Evolutionary conservation across 2,329 filamentous ascomycete genomes (phyloP).

Genomic region (Aureobasidium leucospermi): DNA sequence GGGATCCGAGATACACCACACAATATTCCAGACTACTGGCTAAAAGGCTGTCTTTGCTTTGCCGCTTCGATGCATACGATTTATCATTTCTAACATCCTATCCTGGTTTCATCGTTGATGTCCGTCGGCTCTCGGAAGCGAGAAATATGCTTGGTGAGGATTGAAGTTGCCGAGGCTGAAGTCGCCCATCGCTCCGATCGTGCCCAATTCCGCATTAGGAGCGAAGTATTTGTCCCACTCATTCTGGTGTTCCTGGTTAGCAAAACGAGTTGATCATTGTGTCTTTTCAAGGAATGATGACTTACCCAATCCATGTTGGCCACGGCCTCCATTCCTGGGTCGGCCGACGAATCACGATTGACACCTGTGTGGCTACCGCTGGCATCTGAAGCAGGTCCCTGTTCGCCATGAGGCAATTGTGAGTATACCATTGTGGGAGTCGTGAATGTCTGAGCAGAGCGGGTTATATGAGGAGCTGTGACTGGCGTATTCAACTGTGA

Average conservation of each 20-base stretch:
- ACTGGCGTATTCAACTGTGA: background rate
- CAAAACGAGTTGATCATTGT: background rate
- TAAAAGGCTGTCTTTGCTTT: background rate
- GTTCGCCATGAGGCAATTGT: background rate
- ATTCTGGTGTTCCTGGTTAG: constrained; percentile 26
- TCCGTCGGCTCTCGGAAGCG: background rate
- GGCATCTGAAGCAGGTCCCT: constrained; percentile 17
- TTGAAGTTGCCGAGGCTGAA: constrained; percentile 29
- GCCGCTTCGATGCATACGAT: background rate
- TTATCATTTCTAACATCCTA: background rate
- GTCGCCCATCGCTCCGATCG: constrained; percentile 26
- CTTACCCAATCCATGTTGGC: constrained; percentile 61
- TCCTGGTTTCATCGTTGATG: background rate
- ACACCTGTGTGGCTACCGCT: constrained; percentile 19
- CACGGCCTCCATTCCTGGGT: constrained; percentile 29
- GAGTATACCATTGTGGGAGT: constrained; percentile 11
- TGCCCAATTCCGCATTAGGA: constrained; percentile 26
- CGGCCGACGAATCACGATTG: constrained; percentile 17
- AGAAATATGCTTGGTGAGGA: constrained; percentile 10
- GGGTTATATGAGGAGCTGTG: background rate
- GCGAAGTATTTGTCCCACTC: constrained; percentile 42
- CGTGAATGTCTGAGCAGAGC: constrained; percentile 7
- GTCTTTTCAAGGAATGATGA: constrained; percentile 14
- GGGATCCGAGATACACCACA: constrained; percentile 33
- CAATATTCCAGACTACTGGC: background rate